Conservation (phyloP, 2,329 filamentous ascomycete species). For the Diaporthe batatas region DNA sequence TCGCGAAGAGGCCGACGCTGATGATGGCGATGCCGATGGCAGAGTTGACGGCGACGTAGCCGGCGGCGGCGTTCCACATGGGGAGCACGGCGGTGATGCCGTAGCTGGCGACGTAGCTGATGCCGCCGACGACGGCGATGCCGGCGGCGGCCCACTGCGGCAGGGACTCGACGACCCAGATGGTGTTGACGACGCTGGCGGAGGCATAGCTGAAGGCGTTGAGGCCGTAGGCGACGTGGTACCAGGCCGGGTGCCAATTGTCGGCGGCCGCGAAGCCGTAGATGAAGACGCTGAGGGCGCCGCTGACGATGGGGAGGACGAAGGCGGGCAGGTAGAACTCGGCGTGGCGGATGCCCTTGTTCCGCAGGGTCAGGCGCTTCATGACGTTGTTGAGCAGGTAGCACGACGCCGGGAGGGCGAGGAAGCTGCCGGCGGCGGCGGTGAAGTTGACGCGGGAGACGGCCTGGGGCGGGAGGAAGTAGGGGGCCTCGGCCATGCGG, state of each 20-base stretch:
- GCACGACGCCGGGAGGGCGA: conserved; percentile 42
- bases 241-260: conserved; percentile 34
- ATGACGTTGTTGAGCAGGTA: conserved; percentile 44
- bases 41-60: conserved; percentile 39
- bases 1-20: conserved; percentile 44
- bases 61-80: conserved; percentile 39
- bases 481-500: conserved; percentile 43
- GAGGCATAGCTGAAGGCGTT: conserved; percentile 45
- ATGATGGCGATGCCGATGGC: conserved; percentile 42
- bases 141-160: conserved; percentile 47
- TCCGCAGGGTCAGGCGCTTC: conserved; percentile 45
- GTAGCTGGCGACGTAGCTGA: conserved; percentile 43
- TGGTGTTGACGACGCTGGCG: conserved; percentile 44
- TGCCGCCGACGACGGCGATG: conserved; percentile 43
- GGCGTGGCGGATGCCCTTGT: conserved; percentile 46
- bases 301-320: conserved; percentile 44
- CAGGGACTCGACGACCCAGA: conserved; percentile 48
- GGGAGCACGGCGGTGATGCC: conserved; percentile 41
- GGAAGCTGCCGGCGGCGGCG: conserved; percentile 42
- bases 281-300: conserved; percentile 43
- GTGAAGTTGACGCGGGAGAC: conserved; percentile 42
- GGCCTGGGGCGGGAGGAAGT: conserved; percentile 38
- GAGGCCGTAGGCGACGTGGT: conserved; percentile 44
- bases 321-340: conserved; percentile 48
- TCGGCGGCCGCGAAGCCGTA: conserved; percentile 42